Evolutionary conservation across 1,284 basidiomycete genomes (phyloP), one percentile per base, ranked within the genome.

Genomic region (Ceratobasidium sp.): DNA sequence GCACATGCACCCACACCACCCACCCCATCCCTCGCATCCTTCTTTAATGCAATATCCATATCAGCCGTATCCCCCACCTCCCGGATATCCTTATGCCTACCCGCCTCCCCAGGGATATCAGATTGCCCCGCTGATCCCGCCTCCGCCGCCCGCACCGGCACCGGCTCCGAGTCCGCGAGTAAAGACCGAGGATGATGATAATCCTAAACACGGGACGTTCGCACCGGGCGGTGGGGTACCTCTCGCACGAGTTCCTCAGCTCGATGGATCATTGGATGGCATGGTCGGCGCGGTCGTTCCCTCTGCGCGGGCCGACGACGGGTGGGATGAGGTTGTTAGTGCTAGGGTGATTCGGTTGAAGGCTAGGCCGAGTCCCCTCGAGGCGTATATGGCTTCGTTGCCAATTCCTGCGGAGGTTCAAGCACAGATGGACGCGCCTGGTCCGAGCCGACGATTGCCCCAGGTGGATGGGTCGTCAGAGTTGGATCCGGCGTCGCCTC

Each of bases 221-320:
- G 61, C 72, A 3, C 52, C 72, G 7, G 47, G 41, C 8, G 43
- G 58, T n/a, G 54, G 47, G 9, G 35, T 70, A 14, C 55, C 47
- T 14, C 54, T 70, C 44, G 57, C 74, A 47, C 83, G 87, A 57
- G 90, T 92, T 73, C 91, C 91, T 1, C 91, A 92, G 77, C 87
- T 88, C 13, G 91, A 92, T 76, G 85, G 85, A 0, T 83, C 85
- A 23, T 32, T 52, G 41, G 59, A 62, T 30, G 52, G 67, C 16
- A 5, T 88, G 87, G 18, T 78, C 87, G 46, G 87, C 88, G 35
- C 87, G 87, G 75, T 86, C 87, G 1, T 76, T 80, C 49, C 83
- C 83, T 55, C 66, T 77, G 23, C 35, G 32, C 70, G 30, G 7
- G 46, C 32, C 11, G 61, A 44, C 28, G 64, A 69, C 26, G 64